phyloP scores from a whole-genome alignment of 1,284 basidiomycete species.

The Rhizoctonia solani region DNA sequence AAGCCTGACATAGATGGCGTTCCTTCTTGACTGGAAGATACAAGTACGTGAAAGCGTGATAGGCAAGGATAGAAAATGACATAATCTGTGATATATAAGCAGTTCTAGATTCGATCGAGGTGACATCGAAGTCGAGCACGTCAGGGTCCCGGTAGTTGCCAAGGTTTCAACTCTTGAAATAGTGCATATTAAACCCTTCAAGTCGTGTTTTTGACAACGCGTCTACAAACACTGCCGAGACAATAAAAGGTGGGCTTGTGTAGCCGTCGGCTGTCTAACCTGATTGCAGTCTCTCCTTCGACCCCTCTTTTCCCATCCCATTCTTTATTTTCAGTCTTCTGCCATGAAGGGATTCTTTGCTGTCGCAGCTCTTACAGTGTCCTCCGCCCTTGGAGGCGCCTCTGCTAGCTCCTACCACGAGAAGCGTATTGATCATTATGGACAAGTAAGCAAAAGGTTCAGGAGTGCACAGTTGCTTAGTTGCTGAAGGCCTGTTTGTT shows the following conservation, averaged over 20 bases:
- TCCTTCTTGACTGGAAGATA: no score
- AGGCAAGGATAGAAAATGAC: no score
- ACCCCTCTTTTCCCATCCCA: neutral
- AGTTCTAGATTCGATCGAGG: slow-evolving; percentile 4
- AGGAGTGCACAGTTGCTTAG: no score
- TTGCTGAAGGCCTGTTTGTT: neutral
- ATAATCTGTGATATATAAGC: neutral
- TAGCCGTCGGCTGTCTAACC: no score
- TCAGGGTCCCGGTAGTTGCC: neutral
- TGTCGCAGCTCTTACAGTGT: slow-evolving; percentile 8
- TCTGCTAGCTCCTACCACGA: neutral
- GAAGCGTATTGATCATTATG: slow-evolving; percentile 6
- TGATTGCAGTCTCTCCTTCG: neutral
- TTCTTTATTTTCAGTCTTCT: neutral
- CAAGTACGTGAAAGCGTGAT: no score
- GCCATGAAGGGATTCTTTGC: slow-evolving; percentile 15
- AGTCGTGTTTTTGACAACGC: neutral
- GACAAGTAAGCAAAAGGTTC: neutral
- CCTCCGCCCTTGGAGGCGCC: neutral
- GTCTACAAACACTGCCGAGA: no score
- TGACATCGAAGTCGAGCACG: neutral
- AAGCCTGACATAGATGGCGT: no score
- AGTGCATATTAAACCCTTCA: neutral
- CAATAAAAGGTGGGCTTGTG: no score
- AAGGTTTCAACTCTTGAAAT: neutral